Evolutionary conservation across 305 asterid genomes (phyloP), one percentile per base, ranked within the genome.

Genomic region (Fraxinus xanthoxyloides): DNA sequence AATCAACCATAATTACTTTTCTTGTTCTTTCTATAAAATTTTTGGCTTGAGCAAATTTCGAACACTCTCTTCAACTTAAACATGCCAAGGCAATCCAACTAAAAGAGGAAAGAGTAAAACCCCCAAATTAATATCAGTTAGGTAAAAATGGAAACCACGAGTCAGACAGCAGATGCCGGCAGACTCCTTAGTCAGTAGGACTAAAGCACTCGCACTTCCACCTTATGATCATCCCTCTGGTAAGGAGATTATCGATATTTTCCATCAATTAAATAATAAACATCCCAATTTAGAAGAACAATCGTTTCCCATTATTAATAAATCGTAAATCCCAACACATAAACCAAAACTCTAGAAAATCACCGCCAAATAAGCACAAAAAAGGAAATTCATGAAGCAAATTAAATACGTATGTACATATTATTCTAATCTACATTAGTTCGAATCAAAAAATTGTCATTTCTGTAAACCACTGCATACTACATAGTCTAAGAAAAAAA

Each of bases 311-410:
- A 78, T 30, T 59, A 56, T 43, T 34, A 21, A 10, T 38, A 76
- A 77, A 75, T 80, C 28, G 21, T 32, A 56, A 21, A 32, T 75
- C 38, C 75, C 61, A 72, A 59, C 69, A 76, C 54, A 59, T 19
- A 46, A 69, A 77, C 35, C 81, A 75, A 77, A 87, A 85, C 81
- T 86, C 82, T 21, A 76, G 23, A 34, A 83, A 78, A 59, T 19
- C 77, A 69, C 81, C 6, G 54, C 19, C 59, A 72, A 65, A 80
- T 31, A 13, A 24, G 40, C 78, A 75, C 61, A 21, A 67, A 19
- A 73, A 61, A 7, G 67, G 26, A 43, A 51, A 34, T 5, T 59
- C 40, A 40, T 32, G 13, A 75, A 77, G 36, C 15, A 65, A 31
- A 72, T 9, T 6, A 17, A 75, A 32, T 31, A 28, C 21, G 73